Base-by-base conservation (phyloP, 345 rosid species). In the Arabis hirsuta region DNA sequence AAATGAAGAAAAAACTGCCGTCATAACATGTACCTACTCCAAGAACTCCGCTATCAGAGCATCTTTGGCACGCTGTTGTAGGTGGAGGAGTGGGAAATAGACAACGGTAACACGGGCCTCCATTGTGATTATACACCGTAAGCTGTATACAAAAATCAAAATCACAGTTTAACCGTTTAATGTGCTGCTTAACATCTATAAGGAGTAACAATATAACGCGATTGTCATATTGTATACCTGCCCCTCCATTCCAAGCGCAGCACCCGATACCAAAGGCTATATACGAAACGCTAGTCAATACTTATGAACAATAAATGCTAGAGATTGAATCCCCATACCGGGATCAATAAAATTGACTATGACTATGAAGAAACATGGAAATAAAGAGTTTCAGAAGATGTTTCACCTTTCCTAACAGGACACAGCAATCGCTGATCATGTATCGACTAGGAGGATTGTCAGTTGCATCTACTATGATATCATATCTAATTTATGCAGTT, bases 231-330 rank as follows among this genome's bases (percentile, higher is more conserved):
- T 14, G 11, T 34, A 55, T 84, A 90, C 98, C 96, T 93, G 99
- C 56, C 99, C 99, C 52, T 95, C 97, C 79, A 89, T 73, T 65
- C 99, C 99, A 59, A 95, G 72, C 6, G 97, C 99, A 81, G 99
- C 99, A 29, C 99, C 99, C 0, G 99, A 95, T 34, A 91, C 99
- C 72, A 95, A 85, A 80, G 99, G 97, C 99, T 95, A 83, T 81
- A 76, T 36, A 38, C 38, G 56, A 62, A 14, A 22, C 44, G 56
- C 45, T 14, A 38, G 48, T 50, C 16, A 51, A 66, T 19, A 65
- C 32, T 47, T 64, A 22, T 50, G 54, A 50, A 20, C 12, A 50
- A 19, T 44, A 5, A 44, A 13, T 44, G 47, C 47, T 36, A 36
- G 11, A 36, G 41, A 36, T 16, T 16, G 41, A 36, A 36, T 8